Conservation (phyloP, 345 rosid genomes). For the Eucalyptus pauciflora region DNA sequence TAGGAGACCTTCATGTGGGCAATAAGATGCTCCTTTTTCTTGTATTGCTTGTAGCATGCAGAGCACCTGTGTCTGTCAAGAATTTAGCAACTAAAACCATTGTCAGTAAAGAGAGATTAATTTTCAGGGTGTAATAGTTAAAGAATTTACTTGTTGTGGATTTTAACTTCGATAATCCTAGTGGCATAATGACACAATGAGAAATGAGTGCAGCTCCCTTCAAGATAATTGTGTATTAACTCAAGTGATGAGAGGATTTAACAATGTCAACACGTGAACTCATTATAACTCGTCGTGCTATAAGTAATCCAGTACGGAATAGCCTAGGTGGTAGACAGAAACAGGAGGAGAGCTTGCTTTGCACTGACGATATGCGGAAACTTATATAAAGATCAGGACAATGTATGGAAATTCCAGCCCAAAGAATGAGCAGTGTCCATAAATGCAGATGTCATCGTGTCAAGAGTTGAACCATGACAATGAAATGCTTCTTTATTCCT, state of each 20-base stretch:
- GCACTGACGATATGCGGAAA: background rate
- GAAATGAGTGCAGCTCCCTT: background rate
- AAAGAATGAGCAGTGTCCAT: background rate
- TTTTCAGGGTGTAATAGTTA: background rate
- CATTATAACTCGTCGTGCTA: background rate
- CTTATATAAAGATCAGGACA: background rate
- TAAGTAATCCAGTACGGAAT: background rate
- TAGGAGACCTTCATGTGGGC: conserved; percentile 70
- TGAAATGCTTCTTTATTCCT: background rate
- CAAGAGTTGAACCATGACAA: background rate
- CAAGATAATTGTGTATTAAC: background rate
- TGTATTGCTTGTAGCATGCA: conserved; percentile 71
- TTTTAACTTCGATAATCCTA: background rate
- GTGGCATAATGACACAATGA: background rate
- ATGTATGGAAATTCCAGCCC: background rate
- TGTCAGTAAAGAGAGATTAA: background rate
- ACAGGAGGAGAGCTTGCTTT: background rate
- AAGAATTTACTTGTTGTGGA: background rate
- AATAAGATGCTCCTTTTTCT: conserved; percentile 58
- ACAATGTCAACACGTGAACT: background rate
- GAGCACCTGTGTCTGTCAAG: conserved; percentile 47
- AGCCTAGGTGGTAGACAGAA: background rate
- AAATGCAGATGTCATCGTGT: background rate
- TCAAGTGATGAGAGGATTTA: background rate
- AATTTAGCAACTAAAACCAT: background rate